Base-by-base conservation (phyloP, 495 filamentous ascomycete genomes). In the Aspergillus hancockii region DNA sequence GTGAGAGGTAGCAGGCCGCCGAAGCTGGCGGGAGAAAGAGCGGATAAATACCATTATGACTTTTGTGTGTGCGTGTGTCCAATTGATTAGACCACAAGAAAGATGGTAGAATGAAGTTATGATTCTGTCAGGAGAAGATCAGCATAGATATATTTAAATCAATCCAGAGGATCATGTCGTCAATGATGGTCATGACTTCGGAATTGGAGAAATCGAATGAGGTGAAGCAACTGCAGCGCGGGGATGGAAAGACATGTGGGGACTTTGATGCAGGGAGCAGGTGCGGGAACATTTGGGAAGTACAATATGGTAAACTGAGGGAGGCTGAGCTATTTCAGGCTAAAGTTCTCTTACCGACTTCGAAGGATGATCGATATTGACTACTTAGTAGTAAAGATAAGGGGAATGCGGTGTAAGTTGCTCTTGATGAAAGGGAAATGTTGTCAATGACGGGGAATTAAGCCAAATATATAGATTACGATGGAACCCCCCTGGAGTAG, bases 1-100 rank as follows among this genome's bases (percentile, higher is more conserved):
- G 55, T 85, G 68, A 19, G 82, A 81, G 59, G 83, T 76, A 58
- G 82, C 79, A 63, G 86, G 85, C 49, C 85, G 82, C 60, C 80
- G 75, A 28, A 87, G 69, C 61, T 75, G 74, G 71, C 83, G 80
- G 50, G 81, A 75, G 59, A 85, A 69, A 69, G 85, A 82, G 65
- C 82, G 83, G 71, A 79, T 69, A 83, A 88, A 86, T 88, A 89
- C 86, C 86, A 89, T 89, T 77, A 67, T 88, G 78, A 79, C 74
- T 52, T 36, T 18, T 54, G 25, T n/a, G 43, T 47, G 16, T n/a
- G 43, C 32, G 16, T 34, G 40, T 7, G 34, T 16, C 18, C 16
- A 50, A 49, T 57, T 36, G 25, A 50, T 12, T 21, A 36, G 9
- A 41, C 38, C 8, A 16, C 18, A 49, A 14, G 10, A 9, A 21